A percentile compares a stretch with the other conserved stretches of the same genome.
Conservation (phyloP, 257 asterid genomes). For the Hygrophila difformis region DNA sequence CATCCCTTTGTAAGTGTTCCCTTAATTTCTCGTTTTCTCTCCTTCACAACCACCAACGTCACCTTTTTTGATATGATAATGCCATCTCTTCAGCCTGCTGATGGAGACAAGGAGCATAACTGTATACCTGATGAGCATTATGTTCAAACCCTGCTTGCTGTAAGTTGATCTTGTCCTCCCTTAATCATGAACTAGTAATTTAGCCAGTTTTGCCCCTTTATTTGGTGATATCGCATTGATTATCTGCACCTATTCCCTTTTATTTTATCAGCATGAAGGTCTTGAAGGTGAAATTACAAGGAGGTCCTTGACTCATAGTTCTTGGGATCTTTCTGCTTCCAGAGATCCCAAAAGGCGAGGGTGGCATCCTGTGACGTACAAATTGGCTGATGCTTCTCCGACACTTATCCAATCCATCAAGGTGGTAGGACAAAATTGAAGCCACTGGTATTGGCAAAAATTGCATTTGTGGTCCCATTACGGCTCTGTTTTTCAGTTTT, state of each 20-base stretch:
- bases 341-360: slow-evolving; percentile 68
- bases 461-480: no score
- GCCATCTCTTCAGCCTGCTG: slow-evolving; percentile 91
- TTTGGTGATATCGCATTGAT: slow-evolving; percentile 4
- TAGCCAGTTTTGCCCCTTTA: no score
- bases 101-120: slow-evolving; percentile 70
- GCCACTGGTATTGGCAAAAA: no score
- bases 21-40: background rate
- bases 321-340: slow-evolving; percentile 78
- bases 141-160: slow-evolving; percentile 86
- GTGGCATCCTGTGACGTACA: slow-evolving; percentile 96
- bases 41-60: no score
- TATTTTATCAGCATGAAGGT: slow-evolving; percentile 48
- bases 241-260: background rate
- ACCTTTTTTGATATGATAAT: no score
- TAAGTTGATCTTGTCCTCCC: slow-evolving; percentile 37
- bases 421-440: no score
- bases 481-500: no score
- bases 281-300: slow-evolving; percentile 70
- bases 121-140: slow-evolving; percentile 99
- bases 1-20: slow-evolving; percentile 63
- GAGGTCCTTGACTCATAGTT: slow-evolving; percentile 84
- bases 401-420: slow-evolving; percentile 71
- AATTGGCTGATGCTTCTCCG: slow-evolving; percentile 76
- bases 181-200: no score